Evolutionary conservation across 805 yeast genomes (phyloP), one percentile per base, ranked within the genome.

Genomic region (Nakazawaea ishiwadae): DNA sequence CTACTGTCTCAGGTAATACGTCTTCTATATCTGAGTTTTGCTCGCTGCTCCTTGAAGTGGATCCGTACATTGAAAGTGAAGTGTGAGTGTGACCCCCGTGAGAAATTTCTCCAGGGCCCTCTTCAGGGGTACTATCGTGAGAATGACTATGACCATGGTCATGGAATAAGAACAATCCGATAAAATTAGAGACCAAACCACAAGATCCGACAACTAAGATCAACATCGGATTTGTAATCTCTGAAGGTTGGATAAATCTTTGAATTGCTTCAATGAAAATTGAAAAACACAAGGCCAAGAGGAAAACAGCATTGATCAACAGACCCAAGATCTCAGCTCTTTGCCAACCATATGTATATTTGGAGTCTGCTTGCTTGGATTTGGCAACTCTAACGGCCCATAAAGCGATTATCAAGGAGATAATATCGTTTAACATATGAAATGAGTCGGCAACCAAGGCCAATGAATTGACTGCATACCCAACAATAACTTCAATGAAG

Each of bases 271-370:
- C 99, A 47, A 93, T 79, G 51, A 86, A 76, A 50, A 91, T 93
- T 23, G 96, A 81, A 56, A 93, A 81, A 59, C 99, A 91, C 48
- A 91, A 72, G 1, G 98, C 98, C 49, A 93, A 69, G 49, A 91
- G 62, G 53, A 93, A 93, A 8, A 93, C 96, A 3, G 96, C 96
- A 57, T 91, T 91, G 50, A 91, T 77, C 45, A 91, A 71, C 7
- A 98, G 99, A 43, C 99, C 99, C 46, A 91, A 70, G 40, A 91
- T 90, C 62, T 91, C 99, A 4, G 98, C 98, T 51, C 99, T 74
- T 61, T 91, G 95, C 96, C 97, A 88, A 14, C 99, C 99, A 55
- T 93, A 91, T 2, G 98, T 93, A 65, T 86, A 91, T 44, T 81
- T 81, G 3, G 93, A 82, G 58, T 88, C 93, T 1, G 96, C 93